Evolutionary conservation across 129 eudicot genomes (phyloP).

Genomic region (Pulicaria dysenterica): DNA sequence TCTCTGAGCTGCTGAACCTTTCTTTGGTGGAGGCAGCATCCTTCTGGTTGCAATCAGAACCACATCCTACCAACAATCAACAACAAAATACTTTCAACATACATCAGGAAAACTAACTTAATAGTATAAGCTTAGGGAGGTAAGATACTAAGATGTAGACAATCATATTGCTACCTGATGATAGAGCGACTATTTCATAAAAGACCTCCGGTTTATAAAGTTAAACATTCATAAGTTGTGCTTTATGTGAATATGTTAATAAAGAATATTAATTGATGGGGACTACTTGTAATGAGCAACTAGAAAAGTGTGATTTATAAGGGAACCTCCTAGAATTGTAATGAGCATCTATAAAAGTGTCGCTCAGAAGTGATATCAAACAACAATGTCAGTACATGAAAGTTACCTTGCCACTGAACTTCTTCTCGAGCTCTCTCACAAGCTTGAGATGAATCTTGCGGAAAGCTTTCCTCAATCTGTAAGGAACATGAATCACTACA

Average conservation of each 20-base stretch:
- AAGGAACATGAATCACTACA: conserved; percentile 83
- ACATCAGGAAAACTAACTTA: background rate
- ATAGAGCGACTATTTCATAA: no score
- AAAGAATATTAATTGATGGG: no score
- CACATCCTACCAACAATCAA: conserved; percentile 51
- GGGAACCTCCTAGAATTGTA: no score
- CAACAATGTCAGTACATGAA: background rate
- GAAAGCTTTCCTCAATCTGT: conserved; percentile 81
- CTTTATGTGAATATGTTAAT: no score
- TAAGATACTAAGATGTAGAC: no score
- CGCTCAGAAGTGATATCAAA: background rate
- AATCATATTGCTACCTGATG: no score
- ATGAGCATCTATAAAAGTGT: no score
- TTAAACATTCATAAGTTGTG: no score
- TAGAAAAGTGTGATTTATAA: no score
- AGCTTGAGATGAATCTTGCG: conserved; percentile 85
- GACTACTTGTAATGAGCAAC: no score
- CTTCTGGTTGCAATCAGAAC: conserved; percentile 71
- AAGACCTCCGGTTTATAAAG: no score
- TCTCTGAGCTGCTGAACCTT: conserved; percentile 69
- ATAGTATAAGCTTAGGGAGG: no score
- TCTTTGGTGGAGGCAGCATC: conserved; percentile 70
- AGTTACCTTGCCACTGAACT: conserved; percentile 88
- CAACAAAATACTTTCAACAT: background rate
- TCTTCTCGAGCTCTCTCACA: conserved; percentile 96